Conservation (phyloP, 2,329 filamentous ascomycete species). For the Colletotrichum sidae region DNA sequence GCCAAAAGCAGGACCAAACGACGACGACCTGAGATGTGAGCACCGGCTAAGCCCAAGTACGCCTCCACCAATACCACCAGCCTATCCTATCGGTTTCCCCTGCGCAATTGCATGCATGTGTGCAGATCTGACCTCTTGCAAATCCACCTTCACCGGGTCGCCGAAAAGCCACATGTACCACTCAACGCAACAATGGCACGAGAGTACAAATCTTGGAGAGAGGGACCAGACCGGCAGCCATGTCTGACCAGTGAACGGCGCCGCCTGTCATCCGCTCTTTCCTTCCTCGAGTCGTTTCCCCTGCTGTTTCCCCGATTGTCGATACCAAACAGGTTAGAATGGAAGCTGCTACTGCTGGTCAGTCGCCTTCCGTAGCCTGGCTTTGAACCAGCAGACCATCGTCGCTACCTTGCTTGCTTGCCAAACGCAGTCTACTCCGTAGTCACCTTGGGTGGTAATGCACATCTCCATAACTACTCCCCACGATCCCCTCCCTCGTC, state of each 20-base stretch:
- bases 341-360: neutral
- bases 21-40: neutral
- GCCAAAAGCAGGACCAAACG: too few relatives aligned
- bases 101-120: constrained; percentile 29
- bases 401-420: constrained; percentile 4
- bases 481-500: constrained; percentile 35
- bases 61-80: too few relatives aligned
- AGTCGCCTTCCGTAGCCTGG: constrained; percentile 15
- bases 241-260: constrained; percentile 23
- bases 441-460: constrained; percentile 21
- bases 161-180: neutral
- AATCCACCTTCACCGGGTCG: constrained; percentile 15
- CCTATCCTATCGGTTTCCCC: neutral
- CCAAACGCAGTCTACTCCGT: constrained; percentile 22
- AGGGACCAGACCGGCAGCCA: constrained; percentile 18
- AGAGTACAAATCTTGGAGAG: constrained; percentile 6
- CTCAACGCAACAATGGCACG: neutral
- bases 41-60: neutral
- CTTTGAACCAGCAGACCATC: constrained; percentile 3
- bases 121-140: constrained; percentile 24
- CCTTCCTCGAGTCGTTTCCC: neutral
- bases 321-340: neutral
- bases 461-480: constrained; percentile 35
- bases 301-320: neutral
- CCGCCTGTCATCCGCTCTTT: constrained; percentile 12